Percentiles rank a stretch among this genome's conserved stretches.
These are phyloP conservation scores for Nicotiana tomentosiformis DNA, from an alignment of 257 asterid genomes.

Conservation along the genomic window DNA sequence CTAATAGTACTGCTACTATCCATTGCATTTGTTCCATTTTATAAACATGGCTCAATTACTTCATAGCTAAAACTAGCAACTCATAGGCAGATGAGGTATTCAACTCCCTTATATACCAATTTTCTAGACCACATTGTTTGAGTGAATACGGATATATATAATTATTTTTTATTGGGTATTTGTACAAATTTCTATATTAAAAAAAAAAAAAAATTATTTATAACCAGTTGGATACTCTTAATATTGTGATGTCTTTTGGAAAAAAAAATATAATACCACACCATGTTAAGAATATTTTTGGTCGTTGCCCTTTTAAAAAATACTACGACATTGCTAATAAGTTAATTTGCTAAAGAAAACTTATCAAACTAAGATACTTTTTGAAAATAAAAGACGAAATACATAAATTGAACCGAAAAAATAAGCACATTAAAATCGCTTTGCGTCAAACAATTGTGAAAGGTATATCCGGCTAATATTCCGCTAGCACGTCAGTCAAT, in stretches of 20 bases:
- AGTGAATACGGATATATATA: background rate
- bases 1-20: background rate
- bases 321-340: no score
- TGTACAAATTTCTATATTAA: no score
- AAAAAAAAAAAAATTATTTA: no score
- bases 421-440: background rate
- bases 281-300: no score
- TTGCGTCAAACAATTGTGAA: background rate
- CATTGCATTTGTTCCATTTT: conserved; percentile 1
- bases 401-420: background rate
- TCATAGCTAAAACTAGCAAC: background rate
- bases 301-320: no score
- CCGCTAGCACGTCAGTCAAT: background rate
- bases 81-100: background rate
- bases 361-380: background rate
- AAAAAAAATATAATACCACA: no score
- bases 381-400: background rate
- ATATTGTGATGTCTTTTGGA: no score
- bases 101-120: background rate
- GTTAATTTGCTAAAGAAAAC: background rate
- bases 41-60: background rate
- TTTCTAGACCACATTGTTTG: background rate
- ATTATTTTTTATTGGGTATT: no score
- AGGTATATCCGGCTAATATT: background rate
- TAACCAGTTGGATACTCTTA: no score